Conservation (phyloP, 192 early-diverging fungal species). For the Piromyces finnis region DNA sequence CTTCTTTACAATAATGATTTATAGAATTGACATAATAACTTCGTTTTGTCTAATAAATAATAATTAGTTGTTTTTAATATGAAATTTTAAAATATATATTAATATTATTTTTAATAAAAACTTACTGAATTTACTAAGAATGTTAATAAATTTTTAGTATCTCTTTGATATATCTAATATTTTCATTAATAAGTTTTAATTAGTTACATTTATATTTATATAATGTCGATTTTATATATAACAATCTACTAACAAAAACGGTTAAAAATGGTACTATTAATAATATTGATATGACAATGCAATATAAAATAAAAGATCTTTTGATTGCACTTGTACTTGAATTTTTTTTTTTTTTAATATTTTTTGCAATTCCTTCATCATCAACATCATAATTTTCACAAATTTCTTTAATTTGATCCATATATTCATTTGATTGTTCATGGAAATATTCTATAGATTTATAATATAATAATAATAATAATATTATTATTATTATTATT, state of each 20-base stretch:
- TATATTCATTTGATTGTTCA: background rate
- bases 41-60: background rate
- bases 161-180: background rate
- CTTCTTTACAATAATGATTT: background rate
- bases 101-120: no score
- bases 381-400: background rate
- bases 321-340: background rate
- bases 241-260: no score
- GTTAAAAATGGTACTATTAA: background rate
- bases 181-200: no score
- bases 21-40: background rate
- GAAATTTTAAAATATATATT: no score
- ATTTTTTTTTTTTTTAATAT: background rate
- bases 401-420: background rate
- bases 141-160: background rate
- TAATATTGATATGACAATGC: background rate
- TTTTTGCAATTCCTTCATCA: background rate
- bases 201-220: no score
- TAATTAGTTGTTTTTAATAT: no score
- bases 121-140: no score
- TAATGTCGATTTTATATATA: no score
- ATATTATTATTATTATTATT: no score
- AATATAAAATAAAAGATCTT: background rate
- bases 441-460: background rate
- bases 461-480: no score